phyloP scores from a whole-genome alignment of 495 filamentous ascomycete species.

The Aspergillus sclerotiicarbonarius region DNA sequence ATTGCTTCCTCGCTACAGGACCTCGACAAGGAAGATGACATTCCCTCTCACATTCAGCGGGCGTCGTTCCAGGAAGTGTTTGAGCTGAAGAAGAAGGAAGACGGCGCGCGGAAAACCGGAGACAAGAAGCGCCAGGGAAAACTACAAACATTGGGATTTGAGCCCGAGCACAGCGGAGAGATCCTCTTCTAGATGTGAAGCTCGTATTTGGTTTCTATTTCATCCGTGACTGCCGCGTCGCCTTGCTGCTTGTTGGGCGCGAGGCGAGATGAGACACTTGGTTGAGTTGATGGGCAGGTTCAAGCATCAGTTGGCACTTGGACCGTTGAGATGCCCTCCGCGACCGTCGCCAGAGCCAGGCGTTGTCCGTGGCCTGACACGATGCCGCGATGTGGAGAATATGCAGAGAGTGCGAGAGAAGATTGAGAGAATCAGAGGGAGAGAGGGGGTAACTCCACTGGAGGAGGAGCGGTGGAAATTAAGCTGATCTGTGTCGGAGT shows the following conservation, averaged over 20 bases:
- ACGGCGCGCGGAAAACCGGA: constrained; percentile 61
- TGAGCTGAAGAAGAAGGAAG: constrained; percentile 66
- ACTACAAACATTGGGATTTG: constrained; percentile 75
- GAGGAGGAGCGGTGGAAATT: background rate
- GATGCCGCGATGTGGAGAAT: background rate
- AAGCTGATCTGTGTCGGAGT: background rate
- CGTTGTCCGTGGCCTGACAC: constrained; percentile 4
- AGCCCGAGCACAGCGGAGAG: constrained; percentile 80
- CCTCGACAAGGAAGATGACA: constrained; percentile 88
- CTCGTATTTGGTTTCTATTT: background rate
- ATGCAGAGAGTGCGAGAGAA: background rate
- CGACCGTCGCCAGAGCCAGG: constrained; percentile 1
- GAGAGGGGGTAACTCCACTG: background rate
- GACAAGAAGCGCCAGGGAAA: constrained; percentile 70
- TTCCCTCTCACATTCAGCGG: constrained; percentile 65
- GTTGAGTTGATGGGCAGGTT: background rate
- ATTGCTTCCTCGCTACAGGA: constrained; percentile 50
- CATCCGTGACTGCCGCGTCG: constrained; percentile 6
- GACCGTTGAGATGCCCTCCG: constrained; percentile 4
- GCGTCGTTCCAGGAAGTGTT: constrained; percentile 69
- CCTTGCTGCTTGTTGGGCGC: background rate
- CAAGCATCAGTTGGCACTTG: constrained; percentile 1
- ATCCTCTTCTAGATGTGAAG: constrained; percentile 54
- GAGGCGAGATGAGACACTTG: background rate
- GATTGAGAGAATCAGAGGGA: background rate